Evolutionary conservation across 108 stramenopile species (phyloP), one percentile per base, ranked within the genome.

Genomic region (Seminavis robusta): DNA sequence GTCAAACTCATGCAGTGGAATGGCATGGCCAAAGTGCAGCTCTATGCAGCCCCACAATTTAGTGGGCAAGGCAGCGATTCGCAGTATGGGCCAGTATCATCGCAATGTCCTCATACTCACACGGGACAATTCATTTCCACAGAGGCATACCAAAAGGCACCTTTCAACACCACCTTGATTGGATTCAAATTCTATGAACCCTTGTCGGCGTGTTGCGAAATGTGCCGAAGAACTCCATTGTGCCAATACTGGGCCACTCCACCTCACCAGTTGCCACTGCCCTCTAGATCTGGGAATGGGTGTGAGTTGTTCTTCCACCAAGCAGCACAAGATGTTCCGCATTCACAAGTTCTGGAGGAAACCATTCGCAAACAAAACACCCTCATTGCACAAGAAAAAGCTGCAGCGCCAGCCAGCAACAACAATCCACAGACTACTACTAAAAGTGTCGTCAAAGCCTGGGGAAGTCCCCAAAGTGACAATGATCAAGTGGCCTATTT

Each of bases 251-350:
- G 40, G 42, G 4, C 29, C 8, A 46, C 56, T 3, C 56, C 56
- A 4, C 44, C 44, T 11, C 19, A 16, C 5, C 6, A 8, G 4
- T 13, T 39, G 19, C n/a, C n/a, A n/a, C 9, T 20, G 10, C 47
- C 34, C 8, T 10, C 15, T 33, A 10, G 30, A n/a, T 19, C 5
- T 16, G 5, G 5, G 27, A 65, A 63, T 37, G 62, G 70, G 10
- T 76, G 75, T 41, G 75, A 76, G 25, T 39, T 76, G 2, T 76
- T 54, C 29, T 76, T n/a, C n/a, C n/a, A 68, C 32, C 30, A 5
- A 8, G 10, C 6, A 6, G 16, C 50, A 7, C 13, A 5, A 16
- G 24, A n/a, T 6, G 30, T 27, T 10, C 5, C 25, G 8, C 30
- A 28, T 15, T n/a, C n/a, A n/a, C n/a, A n/a, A n/a, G n/a, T n/a